phyloP scores from a whole-genome alignment of 768 basidiomycete genomes.

The Ramaria sp. region DNA sequence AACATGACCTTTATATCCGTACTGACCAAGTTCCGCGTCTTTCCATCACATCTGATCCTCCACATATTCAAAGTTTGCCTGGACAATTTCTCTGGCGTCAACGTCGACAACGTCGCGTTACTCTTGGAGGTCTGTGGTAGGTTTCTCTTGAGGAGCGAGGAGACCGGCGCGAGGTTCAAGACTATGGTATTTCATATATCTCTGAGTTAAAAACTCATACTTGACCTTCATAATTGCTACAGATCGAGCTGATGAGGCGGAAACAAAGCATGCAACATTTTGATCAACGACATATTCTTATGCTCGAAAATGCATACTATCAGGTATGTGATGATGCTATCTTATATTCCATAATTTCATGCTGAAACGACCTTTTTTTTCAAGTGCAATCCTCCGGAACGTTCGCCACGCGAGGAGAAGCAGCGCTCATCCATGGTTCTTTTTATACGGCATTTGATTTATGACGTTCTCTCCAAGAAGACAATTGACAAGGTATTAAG shows the following conservation, averaged over 20 bases:
- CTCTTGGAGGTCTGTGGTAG: conserved; percentile 91
- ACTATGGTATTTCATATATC: conserved; percentile 54
- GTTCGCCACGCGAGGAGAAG: conserved; percentile 77
- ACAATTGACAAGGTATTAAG: conserved; percentile 95
- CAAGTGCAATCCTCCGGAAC: conserved; percentile 95
- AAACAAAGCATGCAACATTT: conserved; percentile 92
- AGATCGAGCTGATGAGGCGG: conserved; percentile 90
- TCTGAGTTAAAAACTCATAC: not conserved
- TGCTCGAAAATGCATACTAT: conserved; percentile 97
- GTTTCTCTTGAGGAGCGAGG: conserved; percentile 79
- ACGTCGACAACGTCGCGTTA: conserved; percentile 87
- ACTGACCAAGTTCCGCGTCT: conserved; percentile 90
- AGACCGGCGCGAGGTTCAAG: conserved; percentile 75
- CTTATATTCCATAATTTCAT: too few relatives aligned
- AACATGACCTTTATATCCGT: conserved; percentile 84
- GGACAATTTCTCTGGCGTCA: conserved; percentile 88
- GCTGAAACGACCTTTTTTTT: not conserved
- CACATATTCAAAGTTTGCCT: conserved; percentile 96
- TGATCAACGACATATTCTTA: conserved; percentile 77
- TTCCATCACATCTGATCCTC: conserved; percentile 83
- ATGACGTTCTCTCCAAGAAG: conserved; percentile 84
- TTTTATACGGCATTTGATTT: conserved; percentile 94
- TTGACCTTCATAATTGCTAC: not conserved
- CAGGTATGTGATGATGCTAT: conserved; percentile 39
- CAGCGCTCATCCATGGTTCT: conserved; percentile 76